These are phyloP conservation scores for Immersiporthe knoxdaviesiana DNA, from an alignment of 2,329 filamentous ascomycete genomes.

Conservation along the genomic window DNA sequence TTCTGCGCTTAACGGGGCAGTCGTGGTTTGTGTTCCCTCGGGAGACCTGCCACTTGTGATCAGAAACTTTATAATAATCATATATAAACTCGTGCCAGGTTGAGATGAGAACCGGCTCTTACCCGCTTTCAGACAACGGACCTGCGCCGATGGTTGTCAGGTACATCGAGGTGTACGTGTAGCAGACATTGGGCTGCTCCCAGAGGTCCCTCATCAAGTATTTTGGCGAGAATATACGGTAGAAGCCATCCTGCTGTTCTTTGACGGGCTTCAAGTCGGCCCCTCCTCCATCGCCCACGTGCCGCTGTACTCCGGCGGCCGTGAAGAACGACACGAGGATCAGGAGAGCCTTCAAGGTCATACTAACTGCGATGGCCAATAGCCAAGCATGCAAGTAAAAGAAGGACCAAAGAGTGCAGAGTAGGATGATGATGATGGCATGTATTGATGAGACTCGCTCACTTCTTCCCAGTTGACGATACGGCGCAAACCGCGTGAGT, in stretches of 20 bases:
- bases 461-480: not conserved
- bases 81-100: not conserved
- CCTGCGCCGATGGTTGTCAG: not conserved
- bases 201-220: not conserved
- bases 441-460: not conserved
- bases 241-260: not conserved
- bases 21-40: not conserved
- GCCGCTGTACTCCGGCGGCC: not conserved
- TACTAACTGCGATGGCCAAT: not conserved
- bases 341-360: not conserved
- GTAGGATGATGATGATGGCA: not conserved
- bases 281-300: not conserved
- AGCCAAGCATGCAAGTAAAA: not conserved
- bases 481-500: not conserved
- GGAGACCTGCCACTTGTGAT: not conserved
- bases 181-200: conserved; percentile 1
- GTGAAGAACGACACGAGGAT: not conserved
- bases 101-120: not conserved
- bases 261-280: not conserved
- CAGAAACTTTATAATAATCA: not conserved
- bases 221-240: not conserved
- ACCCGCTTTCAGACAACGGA: not conserved
- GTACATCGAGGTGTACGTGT: not conserved
- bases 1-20: not conserved
- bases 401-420: not conserved